These are phyloP conservation scores for Dendrobium huoshanense DNA, from an alignment of 106 monocot species.

Conservation along the genomic window DNA sequence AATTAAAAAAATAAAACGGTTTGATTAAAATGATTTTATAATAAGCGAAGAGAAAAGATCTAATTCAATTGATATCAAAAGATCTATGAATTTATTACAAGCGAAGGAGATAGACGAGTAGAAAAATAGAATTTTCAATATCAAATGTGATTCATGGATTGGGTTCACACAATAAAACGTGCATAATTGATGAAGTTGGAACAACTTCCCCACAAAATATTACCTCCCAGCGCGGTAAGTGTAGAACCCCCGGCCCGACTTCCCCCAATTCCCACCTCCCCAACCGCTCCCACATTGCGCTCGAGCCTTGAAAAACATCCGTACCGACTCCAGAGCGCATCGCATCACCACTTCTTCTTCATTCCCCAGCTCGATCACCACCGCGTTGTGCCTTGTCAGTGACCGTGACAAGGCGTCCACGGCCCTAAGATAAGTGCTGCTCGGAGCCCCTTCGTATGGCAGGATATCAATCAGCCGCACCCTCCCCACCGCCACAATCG, in stretches of 20 bases:
- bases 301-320: slow-evolving; percentile 63
- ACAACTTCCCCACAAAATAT: background rate
- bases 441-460: slow-evolving; percentile 59
- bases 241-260: slow-evolving; percentile 37
- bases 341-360: slow-evolving; percentile 53
- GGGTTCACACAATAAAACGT: background rate
- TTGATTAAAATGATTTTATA: too few species aligned
- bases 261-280: slow-evolving; percentile 16
- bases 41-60: too few species aligned
- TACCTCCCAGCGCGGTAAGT: slow-evolving; percentile 64
- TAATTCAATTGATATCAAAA: background rate
- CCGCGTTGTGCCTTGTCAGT: slow-evolving; percentile 65
- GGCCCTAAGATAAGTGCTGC: slow-evolving; percentile 30
- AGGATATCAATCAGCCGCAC: slow-evolving; percentile 51
- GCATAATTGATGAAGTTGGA: background rate
- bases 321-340: slow-evolving; percentile 67
- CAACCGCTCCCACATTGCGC: slow-evolving; percentile 15
- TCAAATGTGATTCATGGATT: background rate
- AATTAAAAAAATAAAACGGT: background rate
- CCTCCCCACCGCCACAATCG: slow-evolving; percentile 19
- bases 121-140: background rate
- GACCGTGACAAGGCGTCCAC: slow-evolving; percentile 60
- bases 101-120: background rate
- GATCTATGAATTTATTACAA: background rate
- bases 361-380: slow-evolving; percentile 50